Conservation (phyloP, 2,329 filamentous ascomycete genomes). For the Domatiomyces catenatus region DNA sequence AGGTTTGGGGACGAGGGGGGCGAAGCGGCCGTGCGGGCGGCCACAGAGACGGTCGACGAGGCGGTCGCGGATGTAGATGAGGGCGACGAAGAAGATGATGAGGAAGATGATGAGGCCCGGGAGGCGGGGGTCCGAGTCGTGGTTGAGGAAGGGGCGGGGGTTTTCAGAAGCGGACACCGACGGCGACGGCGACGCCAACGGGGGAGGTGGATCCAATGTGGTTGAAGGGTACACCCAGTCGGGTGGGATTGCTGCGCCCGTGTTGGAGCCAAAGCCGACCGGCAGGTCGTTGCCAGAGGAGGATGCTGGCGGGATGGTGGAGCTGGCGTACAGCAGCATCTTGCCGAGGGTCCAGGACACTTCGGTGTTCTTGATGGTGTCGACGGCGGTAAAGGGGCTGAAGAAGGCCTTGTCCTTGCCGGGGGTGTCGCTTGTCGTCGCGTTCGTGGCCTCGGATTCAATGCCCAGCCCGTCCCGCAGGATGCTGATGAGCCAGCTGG, state of each 20-base stretch:
- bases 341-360: conserved; percentile 96
- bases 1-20: conserved; percentile 20
- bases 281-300: conserved; percentile 45
- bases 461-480: conserved; percentile 92
- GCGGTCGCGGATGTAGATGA: conserved; percentile 65
- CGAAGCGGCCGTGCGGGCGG: background rate
- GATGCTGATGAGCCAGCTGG: conserved; percentile 93
- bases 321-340: conserved; percentile 87
- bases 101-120: conserved; percentile 66
- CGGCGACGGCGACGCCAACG: conserved; percentile 32
- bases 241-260: conserved; percentile 43
- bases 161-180: too few relatives aligned
- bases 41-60: conserved; percentile 13
- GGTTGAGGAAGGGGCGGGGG: conserved; percentile 48
- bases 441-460: conserved; percentile 36
- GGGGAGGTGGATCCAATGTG: conserved; percentile 6
- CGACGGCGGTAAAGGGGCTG: conserved; percentile 78
- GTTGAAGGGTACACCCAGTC: conserved; percentile 66
- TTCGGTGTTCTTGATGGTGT: conserved; percentile 82
- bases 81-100: conserved; percentile 50
- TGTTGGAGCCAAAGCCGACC: conserved; percentile 86
- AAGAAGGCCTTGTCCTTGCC: conserved; percentile 60
- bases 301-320: conserved; percentile 60
- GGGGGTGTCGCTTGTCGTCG: conserved; percentile 43
- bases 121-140: conserved; percentile 51